Evolutionary conservation across 2,329 filamentous ascomycete species (phyloP), one percentile per base, ranked within the genome.

Genomic region (Cladobotryum mycophilum): DNA sequence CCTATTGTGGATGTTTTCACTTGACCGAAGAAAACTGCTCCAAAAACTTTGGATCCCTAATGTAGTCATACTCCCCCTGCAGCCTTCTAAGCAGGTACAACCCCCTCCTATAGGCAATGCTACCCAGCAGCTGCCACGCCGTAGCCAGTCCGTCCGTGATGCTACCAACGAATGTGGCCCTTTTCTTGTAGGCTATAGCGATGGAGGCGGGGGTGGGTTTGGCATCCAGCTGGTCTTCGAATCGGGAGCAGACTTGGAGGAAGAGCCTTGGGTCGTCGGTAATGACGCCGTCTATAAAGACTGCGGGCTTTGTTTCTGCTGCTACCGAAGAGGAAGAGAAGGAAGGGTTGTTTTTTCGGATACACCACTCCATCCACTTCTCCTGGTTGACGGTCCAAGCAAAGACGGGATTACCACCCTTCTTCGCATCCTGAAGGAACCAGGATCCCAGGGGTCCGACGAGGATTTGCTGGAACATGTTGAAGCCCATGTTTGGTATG

Each of bases 361-460:
- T 81, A 56, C 82, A 79, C 89, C 89, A 96, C 59, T 82, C 78
- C 91, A 97, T 96, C 68, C 82, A 80, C 45, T 76, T 74, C 55
- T 81, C 78, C 13, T 86, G 79, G 64, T 97, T 96, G 46, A 96
- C 87, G 0, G 91, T 96, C 92, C 92, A 97, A 0, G 82, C 79
- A 60, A 86, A 84, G 4, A 96, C 72, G 4, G 79, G 76, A 18
- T 86, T 77, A 53, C 76, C 56, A 20, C 25, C 25, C 18, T 53
- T 52, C 11, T 56, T 76, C 22, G 81, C 79, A 49, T 84, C 78
- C 12, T 74, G 72, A 14, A 90, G 68, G 70, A 96, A 93, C 11
- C 72, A 69, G 9, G 67, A 64, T 7, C 90, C 90, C 35, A 81
- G 71, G 0, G 83, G 83, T 1, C 85, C 82, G 52, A 89, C 78